Evolutionary conservation across 2,329 filamentous ascomycete genomes (phyloP).

Genomic region (Ascocoryne sarcoides): DNA sequence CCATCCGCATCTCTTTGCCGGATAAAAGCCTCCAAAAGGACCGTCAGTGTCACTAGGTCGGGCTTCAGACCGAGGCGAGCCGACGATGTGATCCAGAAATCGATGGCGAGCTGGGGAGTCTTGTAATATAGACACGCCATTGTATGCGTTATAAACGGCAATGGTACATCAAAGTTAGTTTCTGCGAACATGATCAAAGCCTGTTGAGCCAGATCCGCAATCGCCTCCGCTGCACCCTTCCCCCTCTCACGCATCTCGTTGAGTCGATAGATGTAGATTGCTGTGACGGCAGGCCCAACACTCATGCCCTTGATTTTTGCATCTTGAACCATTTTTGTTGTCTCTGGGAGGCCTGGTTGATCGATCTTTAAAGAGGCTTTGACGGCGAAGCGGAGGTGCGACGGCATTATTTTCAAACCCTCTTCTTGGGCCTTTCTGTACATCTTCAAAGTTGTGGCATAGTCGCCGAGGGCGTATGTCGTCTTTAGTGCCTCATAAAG

Average conservation of each 20-base stretch:
- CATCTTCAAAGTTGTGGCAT: not conserved
- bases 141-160: not conserved
- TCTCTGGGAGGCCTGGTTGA: not conserved
- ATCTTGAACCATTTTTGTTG: not conserved
- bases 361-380: not conserved
- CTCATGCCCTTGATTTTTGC: not conserved
- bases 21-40: no score
- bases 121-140: not conserved
- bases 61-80: not conserved
- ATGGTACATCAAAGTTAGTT: not conserved
- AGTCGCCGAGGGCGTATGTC: not conserved
- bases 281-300: not conserved
- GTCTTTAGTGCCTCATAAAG: not conserved
- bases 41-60: not conserved
- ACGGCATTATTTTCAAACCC: not conserved
- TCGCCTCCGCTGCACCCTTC: not conserved
- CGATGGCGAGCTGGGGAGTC: not conserved
- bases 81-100: not conserved
- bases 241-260: not conserved
- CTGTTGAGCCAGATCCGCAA: not conserved
- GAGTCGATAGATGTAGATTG: not conserved
- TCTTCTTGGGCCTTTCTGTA: not conserved
- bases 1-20: no score
- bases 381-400: not conserved
- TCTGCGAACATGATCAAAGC: not conserved